Percentiles rank a stretch among this genome's conserved stretches.
These are phyloP conservation scores for Strobilomyces echinocephalus DNA, from an alignment of 768 basidiomycete genomes.

Conservation along the genomic window DNA sequence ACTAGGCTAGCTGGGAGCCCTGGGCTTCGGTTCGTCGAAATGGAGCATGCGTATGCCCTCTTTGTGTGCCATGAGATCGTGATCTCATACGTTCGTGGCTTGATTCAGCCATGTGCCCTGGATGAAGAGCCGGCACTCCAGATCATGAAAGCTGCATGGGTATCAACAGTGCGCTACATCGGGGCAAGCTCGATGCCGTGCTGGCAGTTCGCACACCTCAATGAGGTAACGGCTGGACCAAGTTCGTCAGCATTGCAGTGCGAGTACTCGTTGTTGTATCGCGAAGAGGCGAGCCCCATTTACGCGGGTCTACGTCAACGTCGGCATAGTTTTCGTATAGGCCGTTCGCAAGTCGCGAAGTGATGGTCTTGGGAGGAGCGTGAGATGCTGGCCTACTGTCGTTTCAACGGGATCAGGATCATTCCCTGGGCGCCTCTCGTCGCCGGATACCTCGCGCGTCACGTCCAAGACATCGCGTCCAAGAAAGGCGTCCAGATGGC, in stretches of 20 bases:
- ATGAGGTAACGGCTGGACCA: constrained; percentile 47
- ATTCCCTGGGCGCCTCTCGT: constrained; percentile 50
- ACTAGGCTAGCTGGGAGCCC: constrained; percentile 23
- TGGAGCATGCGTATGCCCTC: constrained; percentile 21
- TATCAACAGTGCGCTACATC: constrained; percentile 46
- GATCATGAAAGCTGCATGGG: constrained; percentile 38
- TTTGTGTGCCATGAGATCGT: neutral
- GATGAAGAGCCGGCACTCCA: constrained; percentile 27
- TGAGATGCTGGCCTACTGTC: constrained; percentile 43
- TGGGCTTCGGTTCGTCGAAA: constrained; percentile 26
- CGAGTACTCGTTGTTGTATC: constrained; percentile 29
- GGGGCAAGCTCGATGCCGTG: constrained; percentile 44
- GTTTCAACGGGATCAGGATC: constrained; percentile 45
- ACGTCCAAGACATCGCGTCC: constrained; percentile 35
- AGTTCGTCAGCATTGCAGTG: constrained; percentile 54
- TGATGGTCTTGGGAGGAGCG: constrained; percentile 31
- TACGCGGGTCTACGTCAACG: neutral
- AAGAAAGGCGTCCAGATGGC: constrained; percentile 39
- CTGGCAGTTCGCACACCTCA: constrained; percentile 43
- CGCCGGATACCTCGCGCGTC: constrained; percentile 37
- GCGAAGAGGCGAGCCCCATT: neutral
- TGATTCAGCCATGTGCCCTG: constrained; percentile 20
- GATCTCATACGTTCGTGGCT: neutral
- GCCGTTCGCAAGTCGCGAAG: too few relatives aligned
- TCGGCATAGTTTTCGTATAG: too few relatives aligned